Evolutionary conservation across 1,284 basidiomycete species (phyloP), one percentile per base, ranked within the genome.

Genomic region (Papiliotrema nemorosa): DNA sequence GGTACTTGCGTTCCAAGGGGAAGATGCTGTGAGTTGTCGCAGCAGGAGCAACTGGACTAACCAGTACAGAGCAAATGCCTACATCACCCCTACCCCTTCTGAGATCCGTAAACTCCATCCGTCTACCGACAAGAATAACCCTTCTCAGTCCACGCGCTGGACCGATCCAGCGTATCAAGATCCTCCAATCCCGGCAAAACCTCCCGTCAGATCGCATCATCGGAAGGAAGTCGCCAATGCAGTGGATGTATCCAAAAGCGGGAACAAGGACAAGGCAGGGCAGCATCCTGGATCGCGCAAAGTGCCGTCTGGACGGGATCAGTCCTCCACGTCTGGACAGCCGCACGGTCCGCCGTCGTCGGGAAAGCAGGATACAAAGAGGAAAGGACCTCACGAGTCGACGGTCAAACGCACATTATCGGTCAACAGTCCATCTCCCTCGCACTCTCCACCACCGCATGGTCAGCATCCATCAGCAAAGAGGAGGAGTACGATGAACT

Each of bases 401-500:
- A 47, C 7, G 16, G 48, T 29, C 47, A 54, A 39, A n/a, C 42
- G 49, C 21, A 39, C 41, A 35, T 29, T 35, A n/a, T 55, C 54
- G 38, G 44, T 31, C 16, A 25, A 20, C 20, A 39, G 45, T 21
- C 45, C 45, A 39, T 47, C 45, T 12, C 36, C 35, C 18, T 37
- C 52, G 34, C 46, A 44, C 21, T 57, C 54, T 18, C 59, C 62
- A 20, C 59, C 53, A 16, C 55, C 52, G 38, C 39, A 52, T 27
- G n/a, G 42, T 34, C 13, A 31, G 21, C 47, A 51, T 9, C 31
- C 31, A 9, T 16, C 16, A 31, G 55, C 84, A 31, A 94, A 92
- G 76, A 83, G 90, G 53, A 80, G 93, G 54, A 91, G 89, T 63
- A 97, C 94, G 49, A 96, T 98, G 91, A 98, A 97, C 72, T 93